Base-by-base conservation (phyloP, 139 green algal species). In the Tetraselmis striata region DNA sequence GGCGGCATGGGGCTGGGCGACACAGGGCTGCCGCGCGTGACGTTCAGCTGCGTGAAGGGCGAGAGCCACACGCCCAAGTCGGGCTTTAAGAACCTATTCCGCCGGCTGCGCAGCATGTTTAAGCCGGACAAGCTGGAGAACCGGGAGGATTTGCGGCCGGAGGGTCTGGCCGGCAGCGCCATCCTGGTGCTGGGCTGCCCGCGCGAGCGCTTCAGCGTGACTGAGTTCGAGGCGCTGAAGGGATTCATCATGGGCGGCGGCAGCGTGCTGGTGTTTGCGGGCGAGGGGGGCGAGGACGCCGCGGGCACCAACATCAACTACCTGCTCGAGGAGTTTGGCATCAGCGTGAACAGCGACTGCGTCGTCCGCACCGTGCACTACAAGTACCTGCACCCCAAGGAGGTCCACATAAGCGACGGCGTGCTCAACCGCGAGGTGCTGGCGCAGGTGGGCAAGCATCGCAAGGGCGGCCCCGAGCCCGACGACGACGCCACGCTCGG, bases 341-440 rank as follows among this genome's bases (percentile, higher is more conserved):
- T 96, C 78, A 83, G 67, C 2, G 82, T 95, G 29, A 95, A 94
- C 82, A 79, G 30, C 23, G 93, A 97, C 84, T 87, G 85, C 22
- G 93, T 96, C 28, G 86, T 97, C 29, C 84, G 89, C 59, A 92
- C 87, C 24, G 88, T 90, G 29, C 89, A 93, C 81, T 88, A 93
- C 86, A 95, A 95, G 86, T 97, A 97, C 89, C 77, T 92, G 31
- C 94, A 97, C 85, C 94, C 94, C 23, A 96, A 96, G 84, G 88
- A 96, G 81, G 92, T 92, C 0, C 89, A 96, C 24, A 92, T 97
- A 32, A 82, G 79, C 0, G 94, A 97, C 79, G 94, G 94, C 24
- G 87, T 97, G 28, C 89, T 97, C 22, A 97, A 96, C 76, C 85
- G 92, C 0, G 87, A 89, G 25, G 81, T 96, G 59, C 83, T 91